Evolutionary conservation across 2,329 filamentous ascomycete species (phyloP).

Genomic region (Emydomyces testavorans): DNA sequence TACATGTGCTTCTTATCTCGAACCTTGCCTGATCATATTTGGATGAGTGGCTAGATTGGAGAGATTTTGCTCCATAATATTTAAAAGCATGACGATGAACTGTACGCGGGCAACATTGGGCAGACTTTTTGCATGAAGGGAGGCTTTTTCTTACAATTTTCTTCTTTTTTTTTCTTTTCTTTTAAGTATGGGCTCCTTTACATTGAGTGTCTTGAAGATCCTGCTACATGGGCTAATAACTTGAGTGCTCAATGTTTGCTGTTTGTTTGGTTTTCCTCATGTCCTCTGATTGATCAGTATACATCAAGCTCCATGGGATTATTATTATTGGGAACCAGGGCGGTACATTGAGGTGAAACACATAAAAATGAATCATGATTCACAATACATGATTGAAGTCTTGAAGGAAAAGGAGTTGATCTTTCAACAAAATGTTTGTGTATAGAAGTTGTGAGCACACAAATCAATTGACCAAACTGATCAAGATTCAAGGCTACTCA

Average conservation of each 20-base stretch:
- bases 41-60: background rate
- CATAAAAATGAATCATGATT: no score
- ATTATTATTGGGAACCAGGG: no score
- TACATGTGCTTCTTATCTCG: conserved; percentile 6
- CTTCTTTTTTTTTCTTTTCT: background rate
- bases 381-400: background rate
- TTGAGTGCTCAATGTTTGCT: no score
- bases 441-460: background rate
- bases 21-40: background rate
- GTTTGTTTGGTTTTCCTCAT: no score
- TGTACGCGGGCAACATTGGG: background rate
- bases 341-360: no score
- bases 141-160: conserved; percentile 3
- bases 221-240: no score
- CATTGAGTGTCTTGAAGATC: no score
- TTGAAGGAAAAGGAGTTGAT: background rate
- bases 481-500: no score
- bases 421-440: no score
- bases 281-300: no score
- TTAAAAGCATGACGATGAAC: conserved; percentile 1
- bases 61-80: background rate
- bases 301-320: no score
- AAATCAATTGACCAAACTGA: no score
- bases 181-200: background rate
- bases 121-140: conserved; percentile 1